Evolutionary conservation across 495 filamentous ascomycete genomes (phyloP).

Genomic region (Xylaria longipes): DNA sequence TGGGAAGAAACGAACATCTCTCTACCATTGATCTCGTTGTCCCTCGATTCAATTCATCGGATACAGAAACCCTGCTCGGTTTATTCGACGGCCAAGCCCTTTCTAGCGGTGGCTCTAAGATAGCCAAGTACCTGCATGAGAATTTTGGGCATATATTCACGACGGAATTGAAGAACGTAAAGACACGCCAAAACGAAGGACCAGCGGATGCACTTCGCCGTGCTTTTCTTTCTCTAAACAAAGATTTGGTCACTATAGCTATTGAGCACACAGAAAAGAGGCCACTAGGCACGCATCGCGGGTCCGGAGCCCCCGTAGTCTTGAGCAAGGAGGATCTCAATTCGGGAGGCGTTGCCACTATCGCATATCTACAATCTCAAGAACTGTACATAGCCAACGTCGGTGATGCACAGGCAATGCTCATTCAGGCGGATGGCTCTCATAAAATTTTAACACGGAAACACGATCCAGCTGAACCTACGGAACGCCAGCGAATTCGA

Average conservation of each 20-base stretch:
- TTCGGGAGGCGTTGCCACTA: constrained; percentile 89
- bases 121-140: constrained; percentile 95
- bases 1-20: constrained; percentile 90
- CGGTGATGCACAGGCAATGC: constrained; percentile 91
- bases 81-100: constrained; percentile 93
- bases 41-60: constrained; percentile 87
- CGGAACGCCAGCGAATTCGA: constrained; percentile 86
- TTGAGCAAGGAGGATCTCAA: constrained; percentile 86
- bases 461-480: constrained; percentile 86
- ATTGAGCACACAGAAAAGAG: constrained; percentile 80
- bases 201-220: constrained; percentile 84
- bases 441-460: constrained; percentile 82
- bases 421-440: constrained; percentile 85
- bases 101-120: constrained; percentile 86
- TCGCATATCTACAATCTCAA: constrained; percentile 85
- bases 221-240: constrained; percentile 88
- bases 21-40: constrained; percentile 98
- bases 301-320: constrained; percentile 69
- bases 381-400: constrained; percentile 95
- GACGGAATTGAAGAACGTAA: constrained; percentile 77
- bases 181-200: constrained; percentile 63
- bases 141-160: constrained; percentile 86
- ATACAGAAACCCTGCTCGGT: constrained; percentile 87
- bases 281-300: constrained; percentile 66
- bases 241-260: constrained; percentile 88